A percentile compares a stretch with the other conserved stretches of the same genome.
Conservation (phyloP, 2,329 filamentous ascomycete genomes). For the Aspergillus sp. region DNA sequence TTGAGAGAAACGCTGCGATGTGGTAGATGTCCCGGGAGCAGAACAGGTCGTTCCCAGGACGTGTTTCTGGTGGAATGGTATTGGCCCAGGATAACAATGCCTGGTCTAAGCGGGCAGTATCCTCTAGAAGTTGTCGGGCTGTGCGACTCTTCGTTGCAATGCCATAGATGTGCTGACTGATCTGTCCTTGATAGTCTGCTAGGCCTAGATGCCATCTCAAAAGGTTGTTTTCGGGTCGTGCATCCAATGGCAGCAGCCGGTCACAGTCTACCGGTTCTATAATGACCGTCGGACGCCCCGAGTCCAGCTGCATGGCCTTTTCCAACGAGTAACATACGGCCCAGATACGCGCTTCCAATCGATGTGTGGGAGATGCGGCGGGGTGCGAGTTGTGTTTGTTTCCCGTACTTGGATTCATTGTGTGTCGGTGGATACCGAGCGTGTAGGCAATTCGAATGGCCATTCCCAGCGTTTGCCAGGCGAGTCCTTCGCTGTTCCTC, state of each 20-base stretch:
- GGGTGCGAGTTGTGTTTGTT: neutral
- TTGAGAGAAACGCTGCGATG: conserved; percentile 9
- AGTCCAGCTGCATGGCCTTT: conserved; percentile 14
- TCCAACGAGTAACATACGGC: conserved; percentile 13
- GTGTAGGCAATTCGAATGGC: conserved; percentile 15
- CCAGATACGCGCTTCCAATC: conserved; percentile 4
- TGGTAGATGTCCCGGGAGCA: conserved; percentile 8
- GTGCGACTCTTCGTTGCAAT: conserved; percentile 1
- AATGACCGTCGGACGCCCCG: conserved; percentile 10
- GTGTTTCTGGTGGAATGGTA: conserved; percentile 6
- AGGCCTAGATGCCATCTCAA: conserved; percentile 13
- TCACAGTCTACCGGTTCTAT: conserved; percentile 3
- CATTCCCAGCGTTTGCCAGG: conserved; percentile 15
- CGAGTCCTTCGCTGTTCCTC: conserved; percentile 13
- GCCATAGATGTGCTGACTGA: conserved; percentile 15
- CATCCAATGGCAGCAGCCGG: neutral
- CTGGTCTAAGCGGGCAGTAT: conserved; percentile 13
- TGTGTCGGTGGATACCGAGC: conserved; percentile 9
- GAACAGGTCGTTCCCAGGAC: conserved; percentile 12
- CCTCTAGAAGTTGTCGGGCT: conserved; percentile 12
- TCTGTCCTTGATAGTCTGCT: conserved; percentile 11
- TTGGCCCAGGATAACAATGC: conserved; percentile 11
- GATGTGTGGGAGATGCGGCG: neutral
- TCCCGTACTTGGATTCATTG: neutral
- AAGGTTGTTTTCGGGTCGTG: neutral